Evolutionary conservation across 192 early-diverging fungal genomes (phyloP).

Genomic region (Backusella morwellensis): DNA sequence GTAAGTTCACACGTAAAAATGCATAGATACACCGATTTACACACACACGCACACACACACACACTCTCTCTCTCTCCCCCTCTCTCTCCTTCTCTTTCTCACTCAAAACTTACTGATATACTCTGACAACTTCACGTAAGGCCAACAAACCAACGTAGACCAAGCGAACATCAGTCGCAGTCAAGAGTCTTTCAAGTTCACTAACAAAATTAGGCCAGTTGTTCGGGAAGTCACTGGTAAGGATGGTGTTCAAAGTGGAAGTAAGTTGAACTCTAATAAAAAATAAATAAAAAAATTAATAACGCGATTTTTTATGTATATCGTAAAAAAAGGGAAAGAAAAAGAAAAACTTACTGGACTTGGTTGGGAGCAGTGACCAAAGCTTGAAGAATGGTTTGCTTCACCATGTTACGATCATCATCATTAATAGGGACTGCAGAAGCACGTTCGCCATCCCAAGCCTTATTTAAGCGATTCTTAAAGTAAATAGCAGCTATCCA

Average conservation of each 20-base stretch:
- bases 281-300: neutral
- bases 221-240: slow-evolving; percentile 75
- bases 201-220: slow-evolving; percentile 80
- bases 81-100: no score
- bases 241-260: slow-evolving; percentile 71
- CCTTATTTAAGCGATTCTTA: slow-evolving; percentile 77
- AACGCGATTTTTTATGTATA: neutral
- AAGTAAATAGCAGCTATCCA: slow-evolving; percentile 76
- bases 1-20: neutral
- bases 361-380: slow-evolving; percentile 68
- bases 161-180: slow-evolving; percentile 60
- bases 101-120: slow-evolving; percentile 60
- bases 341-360: slow-evolving; percentile 57
- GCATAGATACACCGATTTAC: neutral
- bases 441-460: slow-evolving; percentile 56
- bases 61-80: no score
- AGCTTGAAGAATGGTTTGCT: slow-evolving; percentile 72
- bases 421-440: slow-evolving; percentile 53
- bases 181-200: slow-evolving; percentile 61
- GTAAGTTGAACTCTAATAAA: slow-evolving; percentile 66
- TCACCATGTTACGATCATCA: slow-evolving; percentile 67
- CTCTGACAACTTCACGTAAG: slow-evolving; percentile 76
- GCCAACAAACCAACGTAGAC: slow-evolving; percentile 80
- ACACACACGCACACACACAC: neutral
- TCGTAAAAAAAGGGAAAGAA: neutral